Conservation (phyloP, 2,329 filamentous ascomycete species). For the Peltaster fructicola region DNA sequence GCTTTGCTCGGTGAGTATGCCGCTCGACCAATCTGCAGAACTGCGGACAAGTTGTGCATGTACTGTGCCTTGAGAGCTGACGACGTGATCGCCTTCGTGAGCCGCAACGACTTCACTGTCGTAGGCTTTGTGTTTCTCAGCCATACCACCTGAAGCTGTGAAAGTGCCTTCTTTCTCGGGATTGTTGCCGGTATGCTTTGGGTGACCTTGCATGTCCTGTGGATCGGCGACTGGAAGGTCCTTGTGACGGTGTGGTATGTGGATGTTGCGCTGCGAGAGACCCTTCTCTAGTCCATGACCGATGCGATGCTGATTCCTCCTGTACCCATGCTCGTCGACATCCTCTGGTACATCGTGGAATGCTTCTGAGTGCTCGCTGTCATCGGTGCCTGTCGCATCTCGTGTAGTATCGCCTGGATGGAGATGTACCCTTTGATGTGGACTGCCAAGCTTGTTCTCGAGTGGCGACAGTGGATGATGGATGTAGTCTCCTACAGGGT, state of each 20-base stretch:
- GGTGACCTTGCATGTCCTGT: slow-evolving; percentile 13
- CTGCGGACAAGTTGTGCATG: slow-evolving; percentile 77
- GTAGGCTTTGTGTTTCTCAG: slow-evolving; percentile 15
- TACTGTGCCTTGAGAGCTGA: slow-evolving; percentile 40
- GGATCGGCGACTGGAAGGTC: slow-evolving; percentile 4
- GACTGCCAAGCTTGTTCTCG: slow-evolving; percentile 40
- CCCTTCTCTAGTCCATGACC: slow-evolving; percentile 14
- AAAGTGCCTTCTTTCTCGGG: slow-evolving; percentile 15
- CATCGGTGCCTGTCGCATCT: slow-evolving; percentile 4
- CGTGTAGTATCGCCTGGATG: slow-evolving; percentile 2
- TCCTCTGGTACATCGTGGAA: slow-evolving; percentile 14
- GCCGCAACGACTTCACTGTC: slow-evolving; percentile 10
- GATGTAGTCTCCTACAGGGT: slow-evolving; percentile 75
- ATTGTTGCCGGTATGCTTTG: slow-evolving; percentile 17
- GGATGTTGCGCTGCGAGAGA: slow-evolving; percentile 8
- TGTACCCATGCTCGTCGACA: slow-evolving; percentile 18
- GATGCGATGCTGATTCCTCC: slow-evolving; percentile 12
- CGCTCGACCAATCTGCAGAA: slow-evolving; percentile 84
- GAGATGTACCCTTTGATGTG: slow-evolving; percentile 27
- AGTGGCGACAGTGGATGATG: slow-evolving; percentile 60
- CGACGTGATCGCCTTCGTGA: slow-evolving; percentile 2
- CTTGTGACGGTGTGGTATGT: slow-evolving; percentile 6
- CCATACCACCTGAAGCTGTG: slow-evolving; percentile 16
- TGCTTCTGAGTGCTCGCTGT: slow-evolving; percentile 6
- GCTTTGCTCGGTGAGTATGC: slow-evolving; percentile 66